phyloP scores from a whole-genome alignment of 2,329 filamentous ascomycete genomes.

The Colletotrichum sansevieriae region DNA sequence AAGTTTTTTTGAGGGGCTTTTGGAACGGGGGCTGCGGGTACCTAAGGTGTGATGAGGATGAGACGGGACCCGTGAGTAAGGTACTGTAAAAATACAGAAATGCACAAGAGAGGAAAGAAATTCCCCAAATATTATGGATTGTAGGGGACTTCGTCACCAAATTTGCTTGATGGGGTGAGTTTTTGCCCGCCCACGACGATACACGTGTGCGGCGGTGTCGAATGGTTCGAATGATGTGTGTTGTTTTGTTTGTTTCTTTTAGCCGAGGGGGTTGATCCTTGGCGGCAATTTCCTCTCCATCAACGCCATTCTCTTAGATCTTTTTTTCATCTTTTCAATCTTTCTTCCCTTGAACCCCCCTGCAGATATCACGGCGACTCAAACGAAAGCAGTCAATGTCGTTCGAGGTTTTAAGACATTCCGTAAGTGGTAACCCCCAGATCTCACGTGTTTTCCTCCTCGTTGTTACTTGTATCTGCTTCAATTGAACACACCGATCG shows the following conservation, averaged over 20 bases:
- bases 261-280: slow-evolving; percentile 1
- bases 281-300: neutral
- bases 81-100: neutral
- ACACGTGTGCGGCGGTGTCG: slow-evolving; percentile 8
- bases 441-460: slow-evolving; percentile 33
- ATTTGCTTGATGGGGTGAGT: neutral
- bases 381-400: slow-evolving; percentile 7
- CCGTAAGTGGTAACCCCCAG: slow-evolving; percentile 5
- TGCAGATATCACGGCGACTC: neutral
- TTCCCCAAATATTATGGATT: neutral
- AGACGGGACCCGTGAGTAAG: neutral
- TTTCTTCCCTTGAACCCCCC: neutral
- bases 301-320: neutral
- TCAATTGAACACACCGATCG: neutral
- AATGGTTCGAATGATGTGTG: neutral
- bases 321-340: neutral
- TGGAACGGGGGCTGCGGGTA: slow-evolving; percentile 26
- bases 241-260: neutral
- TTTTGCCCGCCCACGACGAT: neutral
- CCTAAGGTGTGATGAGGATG: slow-evolving; percentile 1
- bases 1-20: neutral
- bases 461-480: slow-evolving; percentile 16
- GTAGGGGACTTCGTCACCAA: slow-evolving; percentile 27
- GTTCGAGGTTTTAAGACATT: slow-evolving; percentile 15
- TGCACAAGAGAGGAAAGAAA: slow-evolving; percentile 9